A percentile compares a stretch with the other conserved stretches of the same genome.
phyloP scores from a whole-genome alignment of 2,329 filamentous ascomycete species.

The Xylariaceae sp. region DNA sequence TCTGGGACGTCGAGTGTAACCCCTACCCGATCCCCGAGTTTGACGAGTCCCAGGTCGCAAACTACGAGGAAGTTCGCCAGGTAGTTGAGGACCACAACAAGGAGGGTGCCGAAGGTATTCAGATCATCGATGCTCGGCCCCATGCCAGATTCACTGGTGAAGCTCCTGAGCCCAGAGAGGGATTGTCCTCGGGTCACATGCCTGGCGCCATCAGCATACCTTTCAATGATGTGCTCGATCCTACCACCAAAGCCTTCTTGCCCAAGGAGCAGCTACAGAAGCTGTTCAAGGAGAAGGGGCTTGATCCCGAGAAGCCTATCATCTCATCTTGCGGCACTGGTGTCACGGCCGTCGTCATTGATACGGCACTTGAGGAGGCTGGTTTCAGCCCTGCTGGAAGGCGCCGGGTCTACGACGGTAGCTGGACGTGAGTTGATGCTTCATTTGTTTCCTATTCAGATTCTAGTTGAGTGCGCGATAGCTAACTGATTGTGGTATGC shows the following conservation, averaged over 20 bases:
- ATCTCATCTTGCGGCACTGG: constrained; percentile 90
- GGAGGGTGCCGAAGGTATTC: constrained; percentile 76
- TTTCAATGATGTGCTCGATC: constrained; percentile 74
- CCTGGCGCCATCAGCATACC: constrained; percentile 83
- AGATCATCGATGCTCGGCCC: constrained; percentile 84
- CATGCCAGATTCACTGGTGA: constrained; percentile 75
- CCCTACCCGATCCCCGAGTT: constrained; percentile 62
- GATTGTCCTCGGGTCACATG: constrained; percentile 85
- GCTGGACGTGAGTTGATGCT: constrained; percentile 80
- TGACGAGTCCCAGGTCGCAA: constrained; percentile 62
- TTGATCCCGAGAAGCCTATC: constrained; percentile 76
- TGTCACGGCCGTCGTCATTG: constrained; percentile 87
- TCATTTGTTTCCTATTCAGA: not conserved
- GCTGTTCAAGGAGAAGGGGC: constrained; percentile 73
- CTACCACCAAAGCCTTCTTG: constrained; percentile 75
- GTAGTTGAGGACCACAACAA: constrained; percentile 74
- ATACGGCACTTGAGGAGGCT: constrained; percentile 78
- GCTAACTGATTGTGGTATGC: constrained; percentile 25
- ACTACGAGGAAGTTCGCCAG: constrained; percentile 78
- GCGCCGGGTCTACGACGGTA: constrained; percentile 85
- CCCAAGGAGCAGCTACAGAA: constrained; percentile 67
- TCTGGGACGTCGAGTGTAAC: constrained; percentile 63
- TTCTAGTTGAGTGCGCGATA: not conserved
- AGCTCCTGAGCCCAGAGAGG: constrained; percentile 81
- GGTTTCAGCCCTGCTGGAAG: constrained; percentile 64